Evolutionary conservation across 768 basidiomycete genomes (phyloP).

Genomic region (Serendipita vermifera): DNA sequence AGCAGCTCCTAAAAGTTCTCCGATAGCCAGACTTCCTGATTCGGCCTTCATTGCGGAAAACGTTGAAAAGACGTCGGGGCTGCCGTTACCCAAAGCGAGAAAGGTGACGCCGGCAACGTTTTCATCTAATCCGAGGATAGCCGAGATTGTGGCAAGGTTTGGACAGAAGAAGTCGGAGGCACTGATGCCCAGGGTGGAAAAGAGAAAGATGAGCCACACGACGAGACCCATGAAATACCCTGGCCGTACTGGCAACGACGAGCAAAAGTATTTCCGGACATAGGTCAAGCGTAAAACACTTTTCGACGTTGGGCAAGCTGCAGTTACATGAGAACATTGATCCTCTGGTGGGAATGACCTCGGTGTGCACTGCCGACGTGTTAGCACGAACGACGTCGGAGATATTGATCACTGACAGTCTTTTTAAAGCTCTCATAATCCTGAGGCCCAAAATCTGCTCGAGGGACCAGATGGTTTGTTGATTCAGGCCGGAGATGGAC

Average conservation of each 20-base stretch:
- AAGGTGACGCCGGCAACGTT: conserved; percentile 94
- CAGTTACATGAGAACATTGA: conserved; percentile 54
- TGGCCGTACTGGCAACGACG: conserved; percentile 41
- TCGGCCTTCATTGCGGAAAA: conserved; percentile 80
- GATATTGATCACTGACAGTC: neutral
- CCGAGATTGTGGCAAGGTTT: conserved; percentile 81
- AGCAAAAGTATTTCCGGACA: conserved; percentile 58
- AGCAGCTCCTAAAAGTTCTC: conserved; percentile 90
- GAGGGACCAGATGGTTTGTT: neutral
- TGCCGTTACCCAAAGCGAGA: conserved; percentile 93
- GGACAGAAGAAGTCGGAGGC: conserved; percentile 97
- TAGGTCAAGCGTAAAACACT: conserved; percentile 65
- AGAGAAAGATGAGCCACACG: conserved; percentile 80
- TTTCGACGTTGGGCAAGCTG: conserved; percentile 41
- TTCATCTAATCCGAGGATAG: conserved; percentile 76
- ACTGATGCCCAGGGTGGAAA: conserved; percentile 88
- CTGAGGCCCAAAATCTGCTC: no score
- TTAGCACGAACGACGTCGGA: neutral
- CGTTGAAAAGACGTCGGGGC: conserved; percentile 91
- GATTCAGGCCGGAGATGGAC: conserved; percentile 11
- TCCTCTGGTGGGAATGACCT: conserved; percentile 36
- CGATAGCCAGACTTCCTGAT: conserved; percentile 83
- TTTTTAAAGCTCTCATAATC: no score
- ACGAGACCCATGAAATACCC: conserved; percentile 46
- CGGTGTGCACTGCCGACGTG: conserved; percentile 46